Base-by-base conservation (phyloP, 306 rosid genomes). In the Sicyos edulis region DNA sequence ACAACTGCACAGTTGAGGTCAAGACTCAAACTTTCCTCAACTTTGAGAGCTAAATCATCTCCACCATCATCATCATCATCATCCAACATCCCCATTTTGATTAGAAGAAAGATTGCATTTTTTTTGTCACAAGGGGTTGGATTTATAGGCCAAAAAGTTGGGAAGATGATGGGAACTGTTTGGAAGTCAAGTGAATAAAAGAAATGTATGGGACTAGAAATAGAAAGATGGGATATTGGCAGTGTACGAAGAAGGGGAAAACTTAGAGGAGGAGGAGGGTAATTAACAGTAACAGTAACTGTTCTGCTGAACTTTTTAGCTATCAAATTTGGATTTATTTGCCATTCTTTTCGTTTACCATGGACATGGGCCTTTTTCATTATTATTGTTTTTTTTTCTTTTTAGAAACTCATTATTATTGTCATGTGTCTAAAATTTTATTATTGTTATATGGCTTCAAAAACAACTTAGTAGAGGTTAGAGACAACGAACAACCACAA, bases 41-140 rank as follows among this genome's bases (percentile, higher is more conserved):
- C 86, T 89, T 85, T 83, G 71, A 88, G 89, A 13, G 85, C 86
- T 77, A 50, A 50, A 13, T 86, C 81, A 20, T 51, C n/a, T n/a
- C n/a, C 29, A 26, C 29, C 29, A 1, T 1, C 55, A 5, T 51
- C 44, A 59, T 24, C 42, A 13, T 59, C 65, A 7, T 59, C 65
- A 2, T 7, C 11, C 9, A 88, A 83, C 87, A 78, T 32, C 37
- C 52, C 90, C 29, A 26, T 26, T 26, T 26, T 26, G 29, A 26
- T 26, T 26, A 26, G 3, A 26, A 26, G 29, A 26, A 26, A 26
- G 29, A 26, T 26, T 26, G 29, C 29, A 26, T 26, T 26, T 26
- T 26, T 26, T 26, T 26, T 26, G 1, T 26, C 49, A 8, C 37
- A 32, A 32, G 37, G 79, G 53, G 68, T 63, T 67, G 76, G 71